Evolutionary conservation across 768 basidiomycete species (phyloP).

Genomic region (Russula abietina): DNA sequence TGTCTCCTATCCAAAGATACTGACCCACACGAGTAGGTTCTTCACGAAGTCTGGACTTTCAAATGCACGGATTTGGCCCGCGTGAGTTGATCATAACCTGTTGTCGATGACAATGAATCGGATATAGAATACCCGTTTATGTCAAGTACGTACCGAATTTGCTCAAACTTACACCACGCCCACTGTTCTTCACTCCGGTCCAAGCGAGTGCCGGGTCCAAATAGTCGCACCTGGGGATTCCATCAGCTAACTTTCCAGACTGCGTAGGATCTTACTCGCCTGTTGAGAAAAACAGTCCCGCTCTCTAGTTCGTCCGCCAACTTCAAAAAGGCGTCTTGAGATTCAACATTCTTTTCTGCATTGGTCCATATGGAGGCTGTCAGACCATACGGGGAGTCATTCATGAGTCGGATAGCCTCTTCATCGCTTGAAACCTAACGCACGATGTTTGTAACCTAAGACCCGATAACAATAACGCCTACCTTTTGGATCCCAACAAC

Average conservation of each 20-base stretch:
- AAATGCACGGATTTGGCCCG: constrained; percentile 75
- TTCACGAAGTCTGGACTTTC: constrained; percentile 56
- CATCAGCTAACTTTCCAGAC: constrained; percentile 11
- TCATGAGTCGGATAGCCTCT: constrained; percentile 88
- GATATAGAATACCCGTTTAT: not conserved
- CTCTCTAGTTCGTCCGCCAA: constrained; percentile 71
- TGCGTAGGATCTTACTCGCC: constrained; percentile 35
- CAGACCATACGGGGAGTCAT: constrained; percentile 91
- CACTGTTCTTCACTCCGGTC: constrained; percentile 93
- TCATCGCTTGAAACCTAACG: constrained; percentile 71
- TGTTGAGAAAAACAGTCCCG: constrained; percentile 92
- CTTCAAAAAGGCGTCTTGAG: constrained; percentile 58
- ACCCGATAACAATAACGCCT: not conserved
- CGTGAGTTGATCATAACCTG: constrained; percentile 86
- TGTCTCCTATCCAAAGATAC: not conserved
- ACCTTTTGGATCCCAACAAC: constrained; percentile 92
- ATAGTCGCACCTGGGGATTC: constrained; percentile 60
- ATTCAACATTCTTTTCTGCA: constrained; percentile 49
- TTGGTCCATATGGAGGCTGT: constrained; percentile 96
- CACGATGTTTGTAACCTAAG: not conserved
- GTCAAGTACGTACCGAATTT: constrained; percentile 61
- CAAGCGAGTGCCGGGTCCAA: constrained; percentile 91
- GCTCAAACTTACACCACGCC: constrained; percentile 84
- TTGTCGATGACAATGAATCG: constrained; percentile 5
- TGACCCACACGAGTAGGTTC: not conserved